Evolutionary conservation across 495 filamentous ascomycete genomes (phyloP), one percentile per base, ranked within the genome.

Genomic region (Tuber magnatum): DNA sequence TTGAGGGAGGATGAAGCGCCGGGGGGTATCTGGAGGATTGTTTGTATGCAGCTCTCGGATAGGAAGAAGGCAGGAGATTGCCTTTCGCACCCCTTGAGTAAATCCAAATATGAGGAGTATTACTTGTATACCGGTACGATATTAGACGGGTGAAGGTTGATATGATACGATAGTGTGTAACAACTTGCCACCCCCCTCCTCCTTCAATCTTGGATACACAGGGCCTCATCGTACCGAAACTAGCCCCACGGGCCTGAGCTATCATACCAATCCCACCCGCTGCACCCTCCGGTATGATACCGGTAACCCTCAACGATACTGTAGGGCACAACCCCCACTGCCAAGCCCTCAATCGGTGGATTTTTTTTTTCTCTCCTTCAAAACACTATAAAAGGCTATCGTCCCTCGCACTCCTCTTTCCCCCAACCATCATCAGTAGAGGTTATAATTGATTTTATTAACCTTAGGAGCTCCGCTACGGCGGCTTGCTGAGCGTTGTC

Each of bases 401-500:
- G 3, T 69, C 24, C 40, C 78, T 32, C 28, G 42, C 75, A 6
- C 72, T 70, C 75, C 75, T 80, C 69, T 74, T 82, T 43, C 73
- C 74, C 32, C 48, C 70, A 73, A 61, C 77, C 80, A 83, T 83
- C 82, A 83, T 81, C 82, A 81, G 82, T 68, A 74, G 75, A 75
- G 74, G 74, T 78, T 79, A 80, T 80, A 78, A 71, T 75, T 73
- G 77, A 75, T 61, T 69, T 69, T 76, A 70, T 80, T 74, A 74
- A 74, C 42, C 65, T 65, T 83, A 79, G 82, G 79, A 75, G 82
- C 78, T 83, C 82, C 80, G 76, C 80, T 82, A 68, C 78, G 73
- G 82, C 76, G 82, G 82, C 82, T 82, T 81, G 82, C 80, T 83
- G 82, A 83, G 79, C 77, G 77, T 74, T 79, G 76, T 78, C 44